Evolutionary conservation across 495 filamentous ascomycete genomes (phyloP), one percentile per base, ranked within the genome.

Genomic region (Penicillium manginii): DNA sequence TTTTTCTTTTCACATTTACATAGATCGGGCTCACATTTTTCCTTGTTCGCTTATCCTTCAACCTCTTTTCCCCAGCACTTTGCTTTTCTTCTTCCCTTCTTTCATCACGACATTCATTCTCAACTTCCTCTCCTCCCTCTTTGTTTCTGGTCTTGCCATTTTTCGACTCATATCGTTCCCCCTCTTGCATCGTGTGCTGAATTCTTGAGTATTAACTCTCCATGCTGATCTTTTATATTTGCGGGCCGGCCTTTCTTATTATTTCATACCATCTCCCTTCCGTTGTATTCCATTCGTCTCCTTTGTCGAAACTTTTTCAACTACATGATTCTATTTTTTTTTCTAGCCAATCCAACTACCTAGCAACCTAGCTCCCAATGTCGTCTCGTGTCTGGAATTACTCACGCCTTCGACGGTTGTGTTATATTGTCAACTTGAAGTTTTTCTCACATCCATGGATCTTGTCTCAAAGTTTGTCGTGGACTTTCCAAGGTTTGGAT

Each of bases 21-120:
- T 78, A 77, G 73, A 78, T 70, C 67, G 68, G 73, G 68, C 67
- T 75, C 67, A 73, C 71, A 71, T 71, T 61, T 73, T 73, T 75
- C 57, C 57, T 68, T 64, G 6, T 63, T 65, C 42, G 57, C 50
- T 57, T 42, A 32, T 50, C 37, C 37, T 67, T 59, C 62, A 42
- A 42, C 52, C 48, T 23, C 29, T 40, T 54, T 21, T 52, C 35
- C 45, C 33, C 50, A 23, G 45, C 37, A 33, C 42, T 58, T 43
- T 60, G 50, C 39, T 57, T 46, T 57, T 50, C 56, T 53, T 51
- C 39, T 50, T 33, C 42, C 46, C 32, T 61, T 57, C 57, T 40
- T 49, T 54, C 50, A 35, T 59, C 45, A 55, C 48, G 53, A 65
- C 61, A 45, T 55, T 65, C 62, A 59, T 65, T 65, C 58, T 59